Base-by-base conservation (phyloP, 179 eudicot genomes). In the Actinidia polygama region DNA sequence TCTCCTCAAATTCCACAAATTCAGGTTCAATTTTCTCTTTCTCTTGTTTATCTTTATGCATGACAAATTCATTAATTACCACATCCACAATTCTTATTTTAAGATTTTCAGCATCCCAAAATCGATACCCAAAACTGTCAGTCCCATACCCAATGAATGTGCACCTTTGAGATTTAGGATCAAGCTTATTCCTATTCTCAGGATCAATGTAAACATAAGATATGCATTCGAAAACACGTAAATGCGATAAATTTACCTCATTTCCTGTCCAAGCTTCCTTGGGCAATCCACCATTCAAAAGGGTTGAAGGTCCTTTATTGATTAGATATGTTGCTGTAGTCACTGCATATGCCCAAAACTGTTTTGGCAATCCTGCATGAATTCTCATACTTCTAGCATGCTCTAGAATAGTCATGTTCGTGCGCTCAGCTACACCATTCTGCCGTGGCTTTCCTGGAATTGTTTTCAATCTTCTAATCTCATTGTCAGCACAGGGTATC, bases 101-200 rank as follows among this genome's bases (percentile, higher is more conserved):
- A 2, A 15, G 14, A 26, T 67, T 51, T 26, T 36, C 11, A 44
- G 21, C 9, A 54, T 80, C 87, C 84, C 78, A 85, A 16, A 77
- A 46, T 1, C 67, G 10, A 36, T 57, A 77, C 0, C 84, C 26
- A 9, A 19, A 76, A 5, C 14, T 14, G 23, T 71, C 68, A 46
- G 24, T 2, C 0, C 57, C 79, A 75, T 67, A 85, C 19, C 81
- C 74, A 2, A 81, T 72, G 76, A 44, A 18, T 77, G 21, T 26
- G 81, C 77, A 15, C 62, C 67, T 55, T 14, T 4, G 4, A 55
- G 59, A 55, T 10, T 55, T 55, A 10, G 16, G 0, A 10, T 55
- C 59, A 55, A 55, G 7, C 16, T 55, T 55, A 55, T 11, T 18
- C 14, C 14, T 55, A 55, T 55, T 8, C 15, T 14, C 19, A 14